phyloP scores from a whole-genome alignment of 345 rosid genomes.

The Limnanthes douglasii region DNA sequence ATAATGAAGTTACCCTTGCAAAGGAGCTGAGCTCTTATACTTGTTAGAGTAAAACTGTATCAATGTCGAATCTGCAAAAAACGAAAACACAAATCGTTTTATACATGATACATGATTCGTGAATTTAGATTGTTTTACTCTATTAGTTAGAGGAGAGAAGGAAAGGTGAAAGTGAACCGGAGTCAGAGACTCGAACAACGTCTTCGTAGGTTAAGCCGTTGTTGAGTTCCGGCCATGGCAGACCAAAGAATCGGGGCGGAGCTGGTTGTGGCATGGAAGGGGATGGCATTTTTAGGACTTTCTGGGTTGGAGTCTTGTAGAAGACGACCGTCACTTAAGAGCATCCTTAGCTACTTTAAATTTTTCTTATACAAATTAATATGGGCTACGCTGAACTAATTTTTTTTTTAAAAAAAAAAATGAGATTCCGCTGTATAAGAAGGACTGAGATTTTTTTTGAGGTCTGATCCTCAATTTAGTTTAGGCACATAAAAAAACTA shows the following conservation, averaged over 20 bases:
- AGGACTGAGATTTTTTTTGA: too few species aligned
- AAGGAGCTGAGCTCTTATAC: constrained; percentile 64
- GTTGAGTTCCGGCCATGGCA: constrained; percentile 70
- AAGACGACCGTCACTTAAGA: too few species aligned
- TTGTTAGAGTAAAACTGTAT: constrained; percentile 52
- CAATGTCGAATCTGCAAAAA: constrained; percentile 16
- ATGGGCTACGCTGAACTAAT: too few species aligned
- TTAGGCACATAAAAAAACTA: too few species aligned
- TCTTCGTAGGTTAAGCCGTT: constrained; percentile 62
- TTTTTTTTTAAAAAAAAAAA: too few species aligned
- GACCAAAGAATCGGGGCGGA: constrained; percentile 24
- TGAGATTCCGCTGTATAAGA: too few species aligned
- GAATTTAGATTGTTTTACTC: not conserved
- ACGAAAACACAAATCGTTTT: not conserved
- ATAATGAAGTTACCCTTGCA: constrained; percentile 39
- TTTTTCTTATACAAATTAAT: not conserved
- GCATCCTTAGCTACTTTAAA: too few species aligned
- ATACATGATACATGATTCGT: not conserved
- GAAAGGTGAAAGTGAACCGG: constrained; percentile 21
- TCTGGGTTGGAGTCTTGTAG: too few species aligned
- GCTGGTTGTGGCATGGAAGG: constrained; percentile 5
- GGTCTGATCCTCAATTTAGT: too few species aligned
- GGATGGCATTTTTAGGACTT: too few species aligned
- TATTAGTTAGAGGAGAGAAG: not conserved
- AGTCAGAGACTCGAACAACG: constrained; percentile 29